These are phyloP conservation scores for Globisporangium splendens DNA, from an alignment of 352 stramenopile genomes.

Conservation along the genomic window DNA sequence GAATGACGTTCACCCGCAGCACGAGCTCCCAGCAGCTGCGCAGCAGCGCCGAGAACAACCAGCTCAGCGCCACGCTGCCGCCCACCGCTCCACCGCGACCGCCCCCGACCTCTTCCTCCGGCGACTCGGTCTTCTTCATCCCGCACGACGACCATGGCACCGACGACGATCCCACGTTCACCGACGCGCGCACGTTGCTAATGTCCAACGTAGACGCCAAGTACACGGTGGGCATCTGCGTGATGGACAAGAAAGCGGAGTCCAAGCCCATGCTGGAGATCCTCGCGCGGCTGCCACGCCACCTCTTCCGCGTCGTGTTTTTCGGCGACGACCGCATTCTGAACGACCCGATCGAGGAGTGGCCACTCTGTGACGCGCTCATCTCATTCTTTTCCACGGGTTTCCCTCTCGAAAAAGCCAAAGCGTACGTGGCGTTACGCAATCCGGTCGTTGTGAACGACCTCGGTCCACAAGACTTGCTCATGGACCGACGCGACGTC, in stretches of 20 bases:
- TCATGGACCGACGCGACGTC: constrained; percentile 95
- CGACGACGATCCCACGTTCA: not conserved
- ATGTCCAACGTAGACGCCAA: constrained; percentile 1
- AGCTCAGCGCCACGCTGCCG: constrained; percentile 7
- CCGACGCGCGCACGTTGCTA: not conserved
- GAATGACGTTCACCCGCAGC: constrained; percentile 15
- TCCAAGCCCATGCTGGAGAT: constrained; percentile 97
- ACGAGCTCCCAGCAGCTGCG: constrained; percentile 11
- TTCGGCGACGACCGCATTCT: constrained; percentile 98
- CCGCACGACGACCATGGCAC: constrained; percentile 3
- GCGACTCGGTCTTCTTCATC: constrained; percentile 17
- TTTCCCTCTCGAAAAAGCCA: constrained; percentile 97
- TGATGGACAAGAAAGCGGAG: constrained; percentile 97
- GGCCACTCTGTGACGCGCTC: constrained; percentile 95
- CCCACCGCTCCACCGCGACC: constrained; percentile 6
- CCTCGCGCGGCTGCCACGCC: constrained; percentile 81
- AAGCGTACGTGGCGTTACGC: constrained; percentile 94
- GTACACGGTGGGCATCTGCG: constrained; percentile 94
- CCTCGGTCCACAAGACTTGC: constrained; percentile 91
- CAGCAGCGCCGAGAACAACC: constrained; percentile 10
- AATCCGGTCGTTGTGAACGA: constrained; percentile 97
- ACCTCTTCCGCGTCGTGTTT: constrained; percentile 94
- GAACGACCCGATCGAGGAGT: constrained; percentile 89
- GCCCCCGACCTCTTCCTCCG: not conserved
- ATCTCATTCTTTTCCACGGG: constrained; percentile 98